Evolutionary conservation across 129 eudicot genomes (phyloP), one percentile per base, ranked within the genome.

Genomic region (Tanacetum coccineum): DNA sequence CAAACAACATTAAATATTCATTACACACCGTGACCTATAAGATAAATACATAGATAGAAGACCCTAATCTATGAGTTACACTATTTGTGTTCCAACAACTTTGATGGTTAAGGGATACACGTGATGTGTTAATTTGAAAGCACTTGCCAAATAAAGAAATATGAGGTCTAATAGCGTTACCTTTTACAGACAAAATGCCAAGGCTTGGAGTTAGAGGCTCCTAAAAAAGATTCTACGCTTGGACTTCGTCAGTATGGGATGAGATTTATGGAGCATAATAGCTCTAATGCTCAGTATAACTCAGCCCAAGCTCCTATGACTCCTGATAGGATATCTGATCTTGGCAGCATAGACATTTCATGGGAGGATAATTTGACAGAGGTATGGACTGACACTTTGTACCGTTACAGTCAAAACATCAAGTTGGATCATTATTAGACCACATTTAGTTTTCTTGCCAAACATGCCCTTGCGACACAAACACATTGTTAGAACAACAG

Each of bases 351-450:
- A 62, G 93, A 85, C 72, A 47, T 66, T 28, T 71, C 90, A 15
- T 83, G 90, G 95, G 84, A 84, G 58, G 93, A 82, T 67, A 70
- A 80, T 73, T 79, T 81, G 71, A 87, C 93, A 26, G 99, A 89
- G 50, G 99, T 94, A 84, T 72, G 87, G 21, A 40, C 59, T 4
- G 47, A 14, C 52, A 4, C 36, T 17, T 36, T 36, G 9, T 36
- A 36, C 40, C 46, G 32, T 28, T 20, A 48, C 28, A 0, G 14
- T 40, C 21, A 55, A 57, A 11, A 40, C 42, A 46, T 62, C 17
- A 20, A 20, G n/a, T 56, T 56, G 62, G 25, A 56, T 17, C 12
- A 56, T 56, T 14, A 56, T 48, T 50, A 46, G 21, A 57, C 51
- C 17, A 15, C 22, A 20, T 36, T 47, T 39, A 18, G n/a, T 44